phyloP scores from a whole-genome alignment of 106 monocot genomes.

The Narthecium ossifragum region DNA sequence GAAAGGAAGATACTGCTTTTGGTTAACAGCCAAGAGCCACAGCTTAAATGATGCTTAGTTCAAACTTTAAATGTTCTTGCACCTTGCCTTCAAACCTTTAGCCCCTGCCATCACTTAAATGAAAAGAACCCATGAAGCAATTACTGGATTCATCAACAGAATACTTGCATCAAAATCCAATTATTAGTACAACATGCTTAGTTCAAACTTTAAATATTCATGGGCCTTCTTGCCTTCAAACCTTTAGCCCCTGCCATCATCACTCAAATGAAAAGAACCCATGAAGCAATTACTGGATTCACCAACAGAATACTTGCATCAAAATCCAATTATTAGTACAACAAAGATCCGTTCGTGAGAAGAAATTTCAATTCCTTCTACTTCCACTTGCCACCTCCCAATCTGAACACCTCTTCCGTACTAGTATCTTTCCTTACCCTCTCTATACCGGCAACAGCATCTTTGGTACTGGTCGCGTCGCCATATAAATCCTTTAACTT shows the following conservation, averaged over 20 bases:
- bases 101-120: no score
- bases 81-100: neutral
- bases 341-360: neutral
- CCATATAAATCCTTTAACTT: conserved; percentile 93
- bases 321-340: neutral
- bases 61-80: neutral
- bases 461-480: conserved; percentile 42
- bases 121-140: no score
- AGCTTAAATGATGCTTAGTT: no score
- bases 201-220: no score
- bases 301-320: neutral
- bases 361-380: conserved; percentile 6
- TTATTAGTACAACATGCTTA: neutral
- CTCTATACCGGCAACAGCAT: conserved; percentile 22
- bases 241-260: neutral
- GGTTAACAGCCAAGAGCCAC: no score
- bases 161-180: neutral
- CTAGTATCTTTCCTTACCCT: conserved; percentile 36
- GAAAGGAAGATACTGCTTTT: no score
- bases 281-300: no score
- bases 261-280: no score
- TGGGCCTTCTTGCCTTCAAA: neutral
- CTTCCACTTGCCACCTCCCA: conserved; percentile 76
- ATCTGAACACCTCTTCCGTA: conserved; percentile 73
- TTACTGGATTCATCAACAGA: neutral